Conservation (phyloP, 768 basidiomycete genomes). For the Agaricus blazei region DNA sequence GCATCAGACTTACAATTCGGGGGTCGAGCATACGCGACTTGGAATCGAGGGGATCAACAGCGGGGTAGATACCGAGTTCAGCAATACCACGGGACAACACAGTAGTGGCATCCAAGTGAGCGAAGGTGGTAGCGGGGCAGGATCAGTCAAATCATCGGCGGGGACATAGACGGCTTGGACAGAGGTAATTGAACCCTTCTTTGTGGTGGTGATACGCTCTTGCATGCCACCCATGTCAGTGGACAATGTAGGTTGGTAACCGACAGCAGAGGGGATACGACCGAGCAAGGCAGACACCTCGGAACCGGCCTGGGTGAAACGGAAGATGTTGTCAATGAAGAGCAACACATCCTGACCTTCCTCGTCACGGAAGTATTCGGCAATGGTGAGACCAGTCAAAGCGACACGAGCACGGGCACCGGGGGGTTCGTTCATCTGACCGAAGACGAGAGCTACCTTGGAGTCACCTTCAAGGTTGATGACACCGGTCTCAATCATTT, state of each 20-base stretch:
- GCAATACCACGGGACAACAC: constrained; percentile 99
- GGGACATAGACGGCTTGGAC: constrained; percentile 99
- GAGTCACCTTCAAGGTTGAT: constrained; percentile 99
- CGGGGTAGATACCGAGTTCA: constrained; percentile 98
- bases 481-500: constrained; percentile 99
- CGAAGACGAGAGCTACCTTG: constrained; percentile 99
- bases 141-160: constrained; percentile 99
- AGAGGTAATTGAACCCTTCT: constrained; percentile 99
- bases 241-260: constrained; percentile 99
- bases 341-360: constrained; percentile 99
- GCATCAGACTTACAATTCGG: constrained; percentile 70
- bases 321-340: constrained; percentile 99
- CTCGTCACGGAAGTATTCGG: constrained; percentile 99
- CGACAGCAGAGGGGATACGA: constrained; percentile 99
- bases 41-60: constrained; percentile 98
- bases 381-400: constrained; percentile 97
- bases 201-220: constrained; percentile 99
- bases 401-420: constrained; percentile 99
- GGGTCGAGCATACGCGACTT: constrained; percentile 99
- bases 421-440: constrained; percentile 99
- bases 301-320: constrained; percentile 99
- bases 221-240: constrained; percentile 99
- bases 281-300: constrained; percentile 99
- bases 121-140: constrained; percentile 98
- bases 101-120: constrained; percentile 99